Conservation (phyloP, 1,284 basidiomycete species). For the Sanghuangporus weigelae region DNA sequence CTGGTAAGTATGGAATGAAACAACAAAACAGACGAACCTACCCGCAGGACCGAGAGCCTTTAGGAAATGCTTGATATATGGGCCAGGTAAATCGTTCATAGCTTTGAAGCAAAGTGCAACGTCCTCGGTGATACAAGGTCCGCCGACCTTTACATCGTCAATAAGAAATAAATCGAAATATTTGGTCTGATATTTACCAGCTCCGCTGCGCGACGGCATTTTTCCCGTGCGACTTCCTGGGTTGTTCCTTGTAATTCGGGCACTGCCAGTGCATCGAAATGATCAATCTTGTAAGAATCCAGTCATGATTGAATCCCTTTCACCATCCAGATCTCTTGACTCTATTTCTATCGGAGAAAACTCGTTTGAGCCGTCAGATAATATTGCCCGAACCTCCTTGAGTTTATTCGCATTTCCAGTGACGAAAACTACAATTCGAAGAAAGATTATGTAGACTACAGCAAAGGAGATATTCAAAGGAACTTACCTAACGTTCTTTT, state of each 20-base stretch:
- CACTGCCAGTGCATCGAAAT: slow-evolving; percentile 40
- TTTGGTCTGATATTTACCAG: slow-evolving; percentile 40
- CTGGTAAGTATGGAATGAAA: not conserved
- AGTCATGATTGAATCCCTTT: slow-evolving; percentile 24
- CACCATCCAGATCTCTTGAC: slow-evolving; percentile 66
- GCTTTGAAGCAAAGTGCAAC: slow-evolving; percentile 92
- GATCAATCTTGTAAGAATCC: not conserved
- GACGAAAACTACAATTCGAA: slow-evolving; percentile 65
- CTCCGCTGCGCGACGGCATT: slow-evolving; percentile 83
- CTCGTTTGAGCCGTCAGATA: slow-evolving; percentile 41
- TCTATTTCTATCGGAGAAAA: slow-evolving; percentile 55
- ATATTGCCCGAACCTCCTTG: slow-evolving; percentile 79
- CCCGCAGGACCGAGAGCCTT: slow-evolving; percentile 75
- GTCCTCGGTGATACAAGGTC: slow-evolving; percentile 95
- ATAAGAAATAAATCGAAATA: not conserved
- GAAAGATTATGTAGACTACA: not conserved
- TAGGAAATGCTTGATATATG: slow-evolving; percentile 95
- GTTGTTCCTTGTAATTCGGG: slow-evolving; percentile 95
- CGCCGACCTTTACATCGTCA: slow-evolving; percentile 49
- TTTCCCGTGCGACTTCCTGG: slow-evolving; percentile 84
- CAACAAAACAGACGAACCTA: slow-evolving; percentile 23
- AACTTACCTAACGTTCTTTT: slow-evolving; percentile 2
- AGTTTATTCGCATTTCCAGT: slow-evolving; percentile 96
- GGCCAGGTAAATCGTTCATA: slow-evolving; percentile 86
- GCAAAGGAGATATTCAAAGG: not conserved